Percentiles rank a stretch among this genome's conserved stretches.
phyloP scores from a whole-genome alignment of 2,329 filamentous ascomycete species.

The Meredithiella fracta region DNA sequence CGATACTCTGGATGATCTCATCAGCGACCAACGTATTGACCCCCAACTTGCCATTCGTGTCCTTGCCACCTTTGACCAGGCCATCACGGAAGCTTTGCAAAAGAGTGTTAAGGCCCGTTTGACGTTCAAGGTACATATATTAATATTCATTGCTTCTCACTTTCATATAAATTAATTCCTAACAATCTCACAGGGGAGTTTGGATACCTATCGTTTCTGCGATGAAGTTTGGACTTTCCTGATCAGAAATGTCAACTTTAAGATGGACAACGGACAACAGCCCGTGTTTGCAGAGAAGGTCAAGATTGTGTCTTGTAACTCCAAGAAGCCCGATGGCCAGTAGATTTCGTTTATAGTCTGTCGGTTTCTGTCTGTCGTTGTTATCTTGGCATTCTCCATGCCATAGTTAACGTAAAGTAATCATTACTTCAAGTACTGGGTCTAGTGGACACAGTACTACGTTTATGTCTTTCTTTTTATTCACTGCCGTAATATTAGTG shows the following conservation, averaged over 20 bases:
- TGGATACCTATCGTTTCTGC: conserved; percentile 97
- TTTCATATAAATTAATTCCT: not conserved
- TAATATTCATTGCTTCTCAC: not conserved
- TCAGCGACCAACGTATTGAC: conserved; percentile 87
- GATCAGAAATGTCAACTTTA: conserved; percentile 98
- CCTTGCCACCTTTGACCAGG: conserved; percentile 83
- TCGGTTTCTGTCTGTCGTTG: too few species aligned
- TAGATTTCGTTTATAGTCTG: not conserved
- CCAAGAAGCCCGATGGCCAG: conserved; percentile 45
- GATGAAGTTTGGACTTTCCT: conserved; percentile 99
- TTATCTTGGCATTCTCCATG: too few species aligned
- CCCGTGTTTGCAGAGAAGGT: conserved; percentile 74
- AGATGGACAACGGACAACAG: conserved; percentile 61
- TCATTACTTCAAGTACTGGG: too few species aligned
- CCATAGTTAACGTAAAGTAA: too few species aligned
- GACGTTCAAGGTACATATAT: conserved; percentile 65
- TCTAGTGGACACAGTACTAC: too few species aligned
- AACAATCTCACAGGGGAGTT: conserved; percentile 51
- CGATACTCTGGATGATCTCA: conserved; percentile 92
- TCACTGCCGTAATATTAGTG: not conserved
- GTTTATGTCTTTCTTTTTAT: not conserved
- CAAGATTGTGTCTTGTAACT: conserved; percentile 97
- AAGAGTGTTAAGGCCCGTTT: conserved; percentile 84
- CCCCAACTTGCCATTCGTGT: conserved; percentile 98
- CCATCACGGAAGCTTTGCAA: conserved; percentile 76